Base-by-base conservation (phyloP, 345 rosid genomes). In the Balakata baccata region DNA sequence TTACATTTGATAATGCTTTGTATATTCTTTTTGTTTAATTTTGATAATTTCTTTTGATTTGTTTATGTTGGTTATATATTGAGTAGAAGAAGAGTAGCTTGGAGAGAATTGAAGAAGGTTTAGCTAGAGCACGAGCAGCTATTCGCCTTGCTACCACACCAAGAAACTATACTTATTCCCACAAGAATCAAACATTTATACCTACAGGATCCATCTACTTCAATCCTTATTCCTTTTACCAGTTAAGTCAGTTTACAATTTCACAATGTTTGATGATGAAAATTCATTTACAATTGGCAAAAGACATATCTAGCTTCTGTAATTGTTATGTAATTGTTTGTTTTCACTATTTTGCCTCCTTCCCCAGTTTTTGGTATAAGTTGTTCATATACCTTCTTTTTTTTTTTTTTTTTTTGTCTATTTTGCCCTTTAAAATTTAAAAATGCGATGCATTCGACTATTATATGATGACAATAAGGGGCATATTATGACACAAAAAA, bases 201-300 rank as follows among this genome's bases (percentile, higher is more conserved):
- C 92, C 90, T 66, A 84, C 78, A 78, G 89, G 89, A 53, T 64
- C 61, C 53, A 76, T 84, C 43, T 88, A 89, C 77, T 77, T 89
- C 73, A 88, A 89, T 72, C 70, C 86, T 16, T 81, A 78, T 29
- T 87, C 90, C 54, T 88, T 89, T 80, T 87, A 86, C 73, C 90
- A 84, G 92, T 85, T 86, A 76, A 77, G 89, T 77, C 70, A 49
- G 74, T 53, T 52, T n/a, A 9, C 62, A 0, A 45, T 22, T 14
- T 46, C 12, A 53, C 46, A 3, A 3, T 11, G 38, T 11, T 29
- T 60, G 41, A 29, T 7, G 3, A 13, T 51, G 64, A 29, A 29
- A 60, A 23, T 3, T 10, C 5, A 25, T 23, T 22, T 29, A 9
- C 7, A 25, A n/a, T n/a, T n/a, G n/a, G n/a, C n/a, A n/a, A n/a